A percentile compares a stretch with the other conserved stretches of the same genome.
phyloP scores from a whole-genome alignment of 2,329 filamentous ascomycete genomes.

The Fusarium burgessii region DNA sequence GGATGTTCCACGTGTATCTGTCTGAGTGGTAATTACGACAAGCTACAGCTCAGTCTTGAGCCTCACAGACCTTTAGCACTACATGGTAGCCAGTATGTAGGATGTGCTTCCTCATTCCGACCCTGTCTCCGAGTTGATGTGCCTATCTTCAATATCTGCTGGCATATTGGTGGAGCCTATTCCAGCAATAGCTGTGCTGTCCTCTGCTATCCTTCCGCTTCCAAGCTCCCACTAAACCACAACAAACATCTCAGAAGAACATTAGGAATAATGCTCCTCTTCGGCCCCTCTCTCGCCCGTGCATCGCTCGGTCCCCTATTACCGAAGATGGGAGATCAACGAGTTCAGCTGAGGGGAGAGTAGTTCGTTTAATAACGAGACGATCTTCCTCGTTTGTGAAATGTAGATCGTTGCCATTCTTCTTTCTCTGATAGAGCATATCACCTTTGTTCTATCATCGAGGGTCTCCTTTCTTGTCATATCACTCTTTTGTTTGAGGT shows the following conservation, averaged over 20 bases:
- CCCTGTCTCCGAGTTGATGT: slow-evolving; percentile 2
- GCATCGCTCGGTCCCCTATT: not conserved
- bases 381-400: slow-evolving; percentile 6
- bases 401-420: slow-evolving; percentile 32
- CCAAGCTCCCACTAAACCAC: not conserved
- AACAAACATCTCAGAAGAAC: not conserved
- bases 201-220: not conserved
- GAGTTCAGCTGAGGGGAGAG: not conserved
- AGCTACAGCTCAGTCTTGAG: not conserved
- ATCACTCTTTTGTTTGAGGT: not conserved
- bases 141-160: not conserved
- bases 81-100: not conserved
- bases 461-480: not conserved
- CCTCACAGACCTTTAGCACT: not conserved
- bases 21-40: not conserved
- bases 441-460: not conserved
- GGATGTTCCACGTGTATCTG: not conserved
- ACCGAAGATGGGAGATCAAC: not conserved
- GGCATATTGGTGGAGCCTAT: not conserved
- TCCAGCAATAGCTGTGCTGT: not conserved
- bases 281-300: not conserved
- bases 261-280: slow-evolving; percentile 5
- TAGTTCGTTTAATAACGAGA: slow-evolving; percentile 19
- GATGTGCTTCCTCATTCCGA: not conserved
- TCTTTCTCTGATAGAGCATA: slow-evolving; percentile 1